phyloP scores from a whole-genome alignment of 2,329 filamentous ascomycete species.

The Clathrospora elynae region DNA sequence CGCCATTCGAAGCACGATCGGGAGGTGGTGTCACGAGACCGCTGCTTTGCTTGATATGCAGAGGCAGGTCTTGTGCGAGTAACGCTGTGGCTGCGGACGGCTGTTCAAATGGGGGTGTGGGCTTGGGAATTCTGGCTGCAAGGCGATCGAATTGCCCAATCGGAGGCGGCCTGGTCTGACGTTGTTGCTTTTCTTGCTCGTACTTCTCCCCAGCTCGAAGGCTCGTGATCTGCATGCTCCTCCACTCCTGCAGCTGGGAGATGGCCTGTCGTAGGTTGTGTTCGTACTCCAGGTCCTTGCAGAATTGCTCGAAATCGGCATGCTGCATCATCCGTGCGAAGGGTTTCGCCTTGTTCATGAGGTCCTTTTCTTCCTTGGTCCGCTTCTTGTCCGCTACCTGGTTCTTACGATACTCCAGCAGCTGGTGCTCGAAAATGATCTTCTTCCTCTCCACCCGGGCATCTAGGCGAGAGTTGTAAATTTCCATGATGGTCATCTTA shows the following conservation, averaged over 20 bases:
- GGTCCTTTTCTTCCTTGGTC: conserved; percentile 90
- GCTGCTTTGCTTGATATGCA: conserved; percentile 57
- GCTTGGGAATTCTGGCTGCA: conserved; percentile 71
- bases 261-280: conserved; percentile 91
- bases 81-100: conserved; percentile 76
- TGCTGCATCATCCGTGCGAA: conserved; percentile 97
- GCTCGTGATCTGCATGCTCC: conserved; percentile 80
- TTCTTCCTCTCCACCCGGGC: conserved; percentile 93
- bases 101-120: conserved; percentile 66
- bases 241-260: conserved; percentile 90
- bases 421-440: conserved; percentile 91
- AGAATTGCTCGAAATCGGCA: conserved; percentile 84
- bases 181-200: conserved; percentile 80
- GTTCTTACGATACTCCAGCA: conserved; percentile 93
- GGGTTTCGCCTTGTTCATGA: conserved; percentile 91
- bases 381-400: conserved; percentile 88
- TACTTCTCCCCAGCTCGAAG: conserved; percentile 88
- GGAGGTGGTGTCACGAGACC: conserved; percentile 50
- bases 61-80: conserved; percentile 76
- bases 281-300: conserved; percentile 85
- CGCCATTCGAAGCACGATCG: conserved; percentile 57
- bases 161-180: conserved; percentile 68
- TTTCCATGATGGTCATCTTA: conserved; percentile 97
- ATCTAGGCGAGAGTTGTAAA: conserved; percentile 92
- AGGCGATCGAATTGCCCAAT: conserved; percentile 87